Evolutionary conservation across 2,329 filamentous ascomycete genomes (phyloP), one percentile per base, ranked within the genome.

Genomic region (Ophiosphaerella narmari): DNA sequence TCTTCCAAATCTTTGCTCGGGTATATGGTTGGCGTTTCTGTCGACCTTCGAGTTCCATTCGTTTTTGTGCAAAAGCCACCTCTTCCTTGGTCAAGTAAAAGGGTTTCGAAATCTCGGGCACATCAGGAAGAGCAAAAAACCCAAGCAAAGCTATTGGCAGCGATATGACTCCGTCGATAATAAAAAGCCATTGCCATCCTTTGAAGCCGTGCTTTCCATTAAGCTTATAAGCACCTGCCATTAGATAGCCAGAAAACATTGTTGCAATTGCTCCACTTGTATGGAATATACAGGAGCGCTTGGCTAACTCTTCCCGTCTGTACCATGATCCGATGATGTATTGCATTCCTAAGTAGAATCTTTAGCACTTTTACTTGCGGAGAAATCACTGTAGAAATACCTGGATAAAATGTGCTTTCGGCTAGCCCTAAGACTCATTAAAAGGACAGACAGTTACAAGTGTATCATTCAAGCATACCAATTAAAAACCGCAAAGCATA

Each of bases 121-220:
- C 69, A 59, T 82, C 80, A 0, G 79, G 80, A 4, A 81, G 62
- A 6, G 70, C 64, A 59, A 80, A 75, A 53, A 78, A 81, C 0
- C 81, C 81, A 1, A 74, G 70, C 0, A 82, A 49, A 0, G 80
- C 80, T 1, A 84, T 72, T 0, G 81, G 81, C 0, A 83, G 66
- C 2, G 78, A 79, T 29, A 84, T 83, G 4, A 81, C 67, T 0
- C 80, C 81, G 54, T 83, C 79, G 38, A 83, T 71, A 35, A 83
- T 75, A 57, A 82, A 82, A 0, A 81, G 67, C 71, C 72, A 84
- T 60, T 82, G 79, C 82, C 81, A 84, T 0, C 81, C 82, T 12
- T 68, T 68, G 49, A 76, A 78, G 1, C 81, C 80, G 18, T 74
- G 68, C n/a, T 57, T 66, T 0, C 78, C 80, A 7, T 75, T 75